phyloP scores from a whole-genome alignment of 352 stramenopile genomes.

The Phytopythium delawarense region DNA sequence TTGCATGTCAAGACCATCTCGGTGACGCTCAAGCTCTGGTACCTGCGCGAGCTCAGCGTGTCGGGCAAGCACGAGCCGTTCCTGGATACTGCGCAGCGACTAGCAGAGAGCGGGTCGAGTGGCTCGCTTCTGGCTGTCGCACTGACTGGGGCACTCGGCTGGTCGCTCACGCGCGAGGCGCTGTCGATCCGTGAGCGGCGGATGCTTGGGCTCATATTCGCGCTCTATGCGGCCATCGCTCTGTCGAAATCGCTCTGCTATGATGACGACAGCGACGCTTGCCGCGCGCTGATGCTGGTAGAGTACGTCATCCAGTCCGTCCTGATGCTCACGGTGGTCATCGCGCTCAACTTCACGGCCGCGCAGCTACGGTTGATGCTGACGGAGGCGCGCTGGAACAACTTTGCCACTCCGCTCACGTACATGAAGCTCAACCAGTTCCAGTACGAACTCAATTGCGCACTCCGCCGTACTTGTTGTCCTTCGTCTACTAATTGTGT shows the following conservation, averaged over 20 bases:
- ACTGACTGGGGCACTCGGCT: conserved; percentile 50
- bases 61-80: conserved; percentile 20
- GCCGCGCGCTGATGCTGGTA: conserved; percentile 54
- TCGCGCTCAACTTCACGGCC: conserved; percentile 68
- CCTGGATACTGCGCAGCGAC: conserved; percentile 27
- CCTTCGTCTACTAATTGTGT: not conserved
- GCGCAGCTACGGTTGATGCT: conserved; percentile 40
- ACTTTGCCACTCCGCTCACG: conserved; percentile 45
- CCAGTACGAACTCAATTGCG: conserved; percentile 21
- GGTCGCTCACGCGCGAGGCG: conserved; percentile 51
- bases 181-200: conserved; percentile 36
- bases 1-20: conserved; percentile 52
- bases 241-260: conserved; percentile 45
- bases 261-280: conserved; percentile 31
- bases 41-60: conserved; percentile 40
- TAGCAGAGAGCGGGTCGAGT: conserved; percentile 33
- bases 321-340: conserved; percentile 59
- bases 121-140: conserved; percentile 39
- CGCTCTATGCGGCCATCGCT: conserved; percentile 33
- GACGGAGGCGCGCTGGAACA: conserved; percentile 54
- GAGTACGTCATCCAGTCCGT: conserved; percentile 66
- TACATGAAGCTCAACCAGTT: conserved; percentile 78
- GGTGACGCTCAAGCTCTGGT: conserved; percentile 47
- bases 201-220: conserved; percentile 30
- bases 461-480: not conserved